Conservation (phyloP, 1,284 basidiomycete species). For the Sphagnurus paluster region DNA sequence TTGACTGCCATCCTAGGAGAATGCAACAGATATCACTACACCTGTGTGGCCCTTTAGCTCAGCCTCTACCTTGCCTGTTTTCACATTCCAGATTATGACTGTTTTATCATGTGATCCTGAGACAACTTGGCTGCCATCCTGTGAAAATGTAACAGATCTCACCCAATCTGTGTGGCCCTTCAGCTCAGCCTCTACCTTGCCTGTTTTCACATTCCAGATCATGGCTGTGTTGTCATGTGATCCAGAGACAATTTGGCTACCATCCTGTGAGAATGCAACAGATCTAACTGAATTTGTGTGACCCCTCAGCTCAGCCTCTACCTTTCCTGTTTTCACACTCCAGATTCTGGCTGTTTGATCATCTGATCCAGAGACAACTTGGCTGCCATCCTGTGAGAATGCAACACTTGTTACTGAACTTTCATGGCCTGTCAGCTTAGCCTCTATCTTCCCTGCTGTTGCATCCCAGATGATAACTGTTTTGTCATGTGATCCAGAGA, state of each 20-base stretch:
- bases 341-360: no score
- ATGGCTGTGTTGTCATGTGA: neutral
- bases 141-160: neutral
- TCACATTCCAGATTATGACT: conserved; percentile 3
- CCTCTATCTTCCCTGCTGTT: neutral
- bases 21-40: neutral
- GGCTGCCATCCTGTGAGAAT: neutral
- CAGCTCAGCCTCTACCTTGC: neutral
- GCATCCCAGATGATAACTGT: no score
- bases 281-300: no score
- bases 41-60: neutral
- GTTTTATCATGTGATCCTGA: neutral
- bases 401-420: neutral
- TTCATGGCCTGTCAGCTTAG: neutral
- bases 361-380: no score
- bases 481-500: no score
- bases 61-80: neutral
- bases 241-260: no score
- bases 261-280: no score
- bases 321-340: no score
- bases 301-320: no score
- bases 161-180: neutral
- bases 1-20: no score
- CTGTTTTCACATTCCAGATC: neutral
- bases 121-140: no score